phyloP scores from a whole-genome alignment of 768 basidiomycete genomes.

The Boletus pseudopeckii region DNA sequence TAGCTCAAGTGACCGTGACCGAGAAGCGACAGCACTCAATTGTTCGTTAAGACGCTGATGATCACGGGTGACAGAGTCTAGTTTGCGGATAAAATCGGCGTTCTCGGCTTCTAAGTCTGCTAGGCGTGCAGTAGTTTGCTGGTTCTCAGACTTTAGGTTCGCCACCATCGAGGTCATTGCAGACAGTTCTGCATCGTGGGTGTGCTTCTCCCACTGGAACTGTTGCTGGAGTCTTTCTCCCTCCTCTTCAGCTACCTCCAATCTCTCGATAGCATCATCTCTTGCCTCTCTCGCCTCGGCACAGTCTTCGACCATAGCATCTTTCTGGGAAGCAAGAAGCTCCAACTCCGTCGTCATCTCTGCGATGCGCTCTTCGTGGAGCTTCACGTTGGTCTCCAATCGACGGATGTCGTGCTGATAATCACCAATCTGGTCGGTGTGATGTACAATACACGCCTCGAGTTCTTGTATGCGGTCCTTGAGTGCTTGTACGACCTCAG shows the following conservation, averaged over 20 bases:
- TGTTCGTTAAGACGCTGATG: conserved; percentile 10
- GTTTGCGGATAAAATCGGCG: conserved; percentile 8
- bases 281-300: conserved; percentile 71
- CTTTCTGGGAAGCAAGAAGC: conserved; percentile 60
- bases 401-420: conserved; percentile 78
- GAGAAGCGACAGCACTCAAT: conserved; percentile 2
- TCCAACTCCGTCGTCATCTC: conserved; percentile 74
- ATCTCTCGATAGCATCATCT: conserved; percentile 53
- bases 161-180: conserved; percentile 39
- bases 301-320: conserved; percentile 83
- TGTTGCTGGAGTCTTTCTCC: conserved; percentile 44
- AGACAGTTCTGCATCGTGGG: conserved; percentile 35
- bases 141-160: conserved; percentile 34
- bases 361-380: conserved; percentile 69
- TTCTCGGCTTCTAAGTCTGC: conserved; percentile 17
- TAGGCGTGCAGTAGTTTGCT: conserved; percentile 19
- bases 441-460: conserved; percentile 58
- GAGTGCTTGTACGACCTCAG: conserved; percentile 52
- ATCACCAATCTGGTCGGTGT: conserved; percentile 72
- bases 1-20: conserved; percentile 10
- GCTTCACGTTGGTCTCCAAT: conserved; percentile 66
- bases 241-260: conserved; percentile 64
- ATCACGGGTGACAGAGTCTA: conserved; percentile 12
- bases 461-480: conserved; percentile 67
- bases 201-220: conserved; percentile 13